Evolutionary conservation across 1,284 basidiomycete genomes (phyloP).

Genomic region (Exobasidium cylindrosporum): DNA sequence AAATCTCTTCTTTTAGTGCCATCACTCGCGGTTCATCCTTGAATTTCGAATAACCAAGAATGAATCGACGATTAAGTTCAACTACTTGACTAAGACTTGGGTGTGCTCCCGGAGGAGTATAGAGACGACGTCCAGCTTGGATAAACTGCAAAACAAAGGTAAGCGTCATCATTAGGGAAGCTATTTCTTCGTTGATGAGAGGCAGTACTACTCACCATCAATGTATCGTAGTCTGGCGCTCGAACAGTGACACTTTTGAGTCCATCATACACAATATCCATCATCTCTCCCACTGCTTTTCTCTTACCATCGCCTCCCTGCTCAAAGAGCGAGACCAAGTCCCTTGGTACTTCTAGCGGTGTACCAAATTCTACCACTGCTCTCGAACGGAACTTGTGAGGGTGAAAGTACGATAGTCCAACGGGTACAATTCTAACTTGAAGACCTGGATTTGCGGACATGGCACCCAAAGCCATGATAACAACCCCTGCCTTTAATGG

Average conservation of each 20-base stretch:
- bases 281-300: constrained; percentile 82
- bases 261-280: constrained; percentile 91
- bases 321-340: constrained; percentile 85
- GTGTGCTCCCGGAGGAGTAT: constrained; percentile 91
- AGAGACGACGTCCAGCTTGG: constrained; percentile 90
- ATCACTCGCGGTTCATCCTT: constrained; percentile 88
- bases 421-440: constrained; percentile 54
- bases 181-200: too few species aligned
- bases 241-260: constrained; percentile 94
- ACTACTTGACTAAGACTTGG: constrained; percentile 93
- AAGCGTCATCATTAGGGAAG: too few species aligned
- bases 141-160: constrained; percentile 66
- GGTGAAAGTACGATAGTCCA: constrained; percentile 55
- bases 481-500: constrained; percentile 55
- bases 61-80: constrained; percentile 88
- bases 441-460: constrained; percentile 50
- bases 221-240: constrained; percentile 94
- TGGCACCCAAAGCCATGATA: constrained; percentile 56
- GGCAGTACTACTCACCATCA: constrained; percentile 64
- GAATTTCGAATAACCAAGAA: constrained; percentile 88
- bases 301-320: constrained; percentile 83
- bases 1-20: constrained; percentile 76
- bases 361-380: constrained; percentile 90
- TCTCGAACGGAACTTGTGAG: constrained; percentile 55
- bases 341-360: constrained; percentile 80